Conservation (phyloP, 768 basidiomycete species). For the Tephrocybe sp. region DNA sequence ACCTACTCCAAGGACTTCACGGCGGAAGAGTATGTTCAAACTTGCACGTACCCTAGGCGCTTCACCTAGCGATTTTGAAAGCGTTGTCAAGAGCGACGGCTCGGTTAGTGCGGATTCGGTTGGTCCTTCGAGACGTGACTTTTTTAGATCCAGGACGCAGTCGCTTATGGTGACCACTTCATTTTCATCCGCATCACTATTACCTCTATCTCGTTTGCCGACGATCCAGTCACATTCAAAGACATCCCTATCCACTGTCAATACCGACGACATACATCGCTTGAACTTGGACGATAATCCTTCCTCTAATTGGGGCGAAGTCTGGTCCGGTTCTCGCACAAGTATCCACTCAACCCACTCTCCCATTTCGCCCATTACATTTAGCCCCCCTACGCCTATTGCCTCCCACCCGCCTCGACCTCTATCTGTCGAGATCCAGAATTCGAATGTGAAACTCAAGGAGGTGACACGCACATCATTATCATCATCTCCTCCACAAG, state of each 20-base stretch:
- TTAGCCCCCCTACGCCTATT: conserved; percentile 24
- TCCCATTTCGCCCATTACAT: conserved; percentile 28
- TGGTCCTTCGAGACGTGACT: background rate
- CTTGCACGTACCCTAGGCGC: conserved; percentile 27
- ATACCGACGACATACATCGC: conserved; percentile 23
- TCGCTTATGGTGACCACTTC: conserved; percentile 9
- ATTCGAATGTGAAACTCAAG: conserved; percentile 12
- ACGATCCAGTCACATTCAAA: conserved; percentile 9
- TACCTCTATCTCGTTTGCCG: conserved; percentile 3
- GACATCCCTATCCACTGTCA: conserved; percentile 8
- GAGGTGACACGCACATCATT: conserved; percentile 2
- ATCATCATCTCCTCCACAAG: conserved; percentile 11
- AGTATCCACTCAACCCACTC: conserved; percentile 15
- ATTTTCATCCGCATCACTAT: background rate
- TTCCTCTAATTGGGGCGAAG: conserved; percentile 20
- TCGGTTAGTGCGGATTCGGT: background rate
- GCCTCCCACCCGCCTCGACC: conserved; percentile 1
- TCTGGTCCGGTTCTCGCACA: conserved; percentile 2
- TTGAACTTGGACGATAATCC: conserved; percentile 20
- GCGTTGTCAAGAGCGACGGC: background rate
- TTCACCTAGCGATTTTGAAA: conserved; percentile 13
- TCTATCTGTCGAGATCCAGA: conserved; percentile 5
- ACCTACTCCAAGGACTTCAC: background rate
- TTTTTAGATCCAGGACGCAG: background rate
- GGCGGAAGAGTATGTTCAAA: conserved; percentile 20